Conservation (phyloP, 2,329 filamentous ascomycete species). For the Paraconiothyrium sp. region DNA sequence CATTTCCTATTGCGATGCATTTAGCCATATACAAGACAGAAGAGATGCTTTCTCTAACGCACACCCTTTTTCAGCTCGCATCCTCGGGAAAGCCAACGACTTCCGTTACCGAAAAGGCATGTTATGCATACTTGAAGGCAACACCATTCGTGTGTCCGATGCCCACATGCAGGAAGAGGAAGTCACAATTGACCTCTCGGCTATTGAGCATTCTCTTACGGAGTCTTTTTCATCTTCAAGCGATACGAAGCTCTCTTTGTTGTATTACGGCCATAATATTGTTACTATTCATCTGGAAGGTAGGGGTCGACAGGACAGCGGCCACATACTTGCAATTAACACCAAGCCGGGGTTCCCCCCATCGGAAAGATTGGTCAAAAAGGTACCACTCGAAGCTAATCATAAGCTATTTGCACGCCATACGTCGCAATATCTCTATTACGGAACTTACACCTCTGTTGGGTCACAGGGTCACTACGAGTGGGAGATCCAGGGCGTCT, state of each 20-base stretch:
- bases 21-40: conserved; percentile 70
- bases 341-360: conserved; percentile 24
- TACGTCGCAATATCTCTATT: conserved; percentile 68
- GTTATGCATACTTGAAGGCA: conserved; percentile 69
- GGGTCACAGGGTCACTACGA: conserved; percentile 65
- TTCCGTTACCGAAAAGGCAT: conserved; percentile 72
- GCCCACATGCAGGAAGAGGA: conserved; percentile 53
- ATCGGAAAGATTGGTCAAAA: conserved; percentile 49
- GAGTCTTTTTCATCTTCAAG: conserved; percentile 16
- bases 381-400: conserved; percentile 43
- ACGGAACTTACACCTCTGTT: conserved; percentile 68
- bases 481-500: conserved; percentile 67
- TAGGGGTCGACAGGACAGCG: conserved; percentile 22
- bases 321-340: conserved; percentile 40
- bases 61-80: conserved; percentile 68
- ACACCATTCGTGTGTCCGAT: conserved; percentile 67
- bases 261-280: conserved; percentile 47
- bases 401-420: conserved; percentile 74
- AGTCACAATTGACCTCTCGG: conserved; percentile 33
- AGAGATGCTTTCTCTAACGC: conserved; percentile 68
- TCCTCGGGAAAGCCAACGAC: conserved; percentile 67
- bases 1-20: conserved; percentile 60
- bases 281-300: conserved; percentile 36
- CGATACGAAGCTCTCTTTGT: conserved; percentile 53
- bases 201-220: conserved; percentile 24